phyloP scores from a whole-genome alignment of 257 asterid genomes.

The Galeopsis tetrahit region DNA sequence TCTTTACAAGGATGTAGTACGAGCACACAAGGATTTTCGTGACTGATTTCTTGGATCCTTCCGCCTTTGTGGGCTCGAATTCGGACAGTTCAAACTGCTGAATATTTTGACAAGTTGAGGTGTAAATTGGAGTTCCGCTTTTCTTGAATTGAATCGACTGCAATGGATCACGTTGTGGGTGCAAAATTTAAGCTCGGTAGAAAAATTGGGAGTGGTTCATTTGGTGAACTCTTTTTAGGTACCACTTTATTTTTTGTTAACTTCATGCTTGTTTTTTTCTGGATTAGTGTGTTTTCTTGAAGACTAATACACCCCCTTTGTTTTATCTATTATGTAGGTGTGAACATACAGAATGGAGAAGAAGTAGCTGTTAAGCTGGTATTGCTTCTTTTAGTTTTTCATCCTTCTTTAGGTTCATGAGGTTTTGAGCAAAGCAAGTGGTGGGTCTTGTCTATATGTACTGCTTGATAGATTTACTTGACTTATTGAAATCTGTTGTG shows the following conservation, averaged over 20 bases:
- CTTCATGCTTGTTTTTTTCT: neutral
- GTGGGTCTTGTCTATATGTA: constrained; percentile 6
- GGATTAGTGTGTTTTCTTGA: neutral
- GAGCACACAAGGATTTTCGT: constrained; percentile 29
- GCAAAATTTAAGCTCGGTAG: constrained; percentile 94
- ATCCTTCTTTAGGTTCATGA: constrained; percentile 13
- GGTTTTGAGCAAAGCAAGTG: constrained; percentile 28
- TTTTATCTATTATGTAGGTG: constrained; percentile 63
- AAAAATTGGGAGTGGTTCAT: constrained; percentile 96
- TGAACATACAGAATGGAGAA: constrained; percentile 86
- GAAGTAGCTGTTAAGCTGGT: constrained; percentile 96
- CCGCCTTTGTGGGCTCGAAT: constrained; percentile 24
- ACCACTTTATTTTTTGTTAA: constrained; percentile 27
- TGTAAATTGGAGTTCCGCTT: constrained; percentile 32
- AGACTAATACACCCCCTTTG: constrained; percentile 1
- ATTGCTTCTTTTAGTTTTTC: constrained; percentile 33
- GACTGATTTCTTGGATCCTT: constrained; percentile 40
- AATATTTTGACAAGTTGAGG: constrained; percentile 24
- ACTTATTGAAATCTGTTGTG: neutral
- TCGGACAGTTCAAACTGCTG: constrained; percentile 32
- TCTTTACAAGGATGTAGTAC: constrained; percentile 55
- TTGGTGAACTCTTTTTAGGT: constrained; percentile 97
- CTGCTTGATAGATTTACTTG: neutral
- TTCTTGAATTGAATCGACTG: constrained; percentile 36
- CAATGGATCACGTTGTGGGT: constrained; percentile 85